Conservation (phyloP, 495 filamentous ascomycete species). For the Podospora appendiculata region DNA sequence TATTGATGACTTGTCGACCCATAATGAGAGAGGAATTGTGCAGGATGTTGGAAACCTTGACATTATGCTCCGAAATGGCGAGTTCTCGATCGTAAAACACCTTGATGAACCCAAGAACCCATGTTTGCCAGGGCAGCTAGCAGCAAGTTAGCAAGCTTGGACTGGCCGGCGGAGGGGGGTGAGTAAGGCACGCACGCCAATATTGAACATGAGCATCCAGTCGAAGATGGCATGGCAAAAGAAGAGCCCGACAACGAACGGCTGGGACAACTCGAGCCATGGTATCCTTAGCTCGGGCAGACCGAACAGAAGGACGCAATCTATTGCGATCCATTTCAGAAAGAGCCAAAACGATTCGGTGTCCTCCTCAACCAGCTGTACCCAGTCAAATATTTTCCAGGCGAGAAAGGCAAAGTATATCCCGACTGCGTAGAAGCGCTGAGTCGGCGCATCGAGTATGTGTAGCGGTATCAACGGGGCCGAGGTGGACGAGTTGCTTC, state of each 20-base stretch:
- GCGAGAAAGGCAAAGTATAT: slow-evolving; percentile 64
- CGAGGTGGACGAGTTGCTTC: slow-evolving; percentile 16
- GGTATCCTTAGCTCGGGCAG: slow-evolving; percentile 82
- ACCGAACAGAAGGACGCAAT: slow-evolving; percentile 75
- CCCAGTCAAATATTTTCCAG: slow-evolving; percentile 82
- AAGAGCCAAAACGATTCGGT: slow-evolving; percentile 78
- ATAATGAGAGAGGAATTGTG: slow-evolving; percentile 88
- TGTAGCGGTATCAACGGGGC: slow-evolving; percentile 64
- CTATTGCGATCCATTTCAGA: slow-evolving; percentile 84
- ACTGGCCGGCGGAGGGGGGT: background rate
- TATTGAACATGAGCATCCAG: slow-evolving; percentile 84
- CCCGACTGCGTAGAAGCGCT: slow-evolving; percentile 76
- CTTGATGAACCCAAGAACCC: slow-evolving; percentile 60
- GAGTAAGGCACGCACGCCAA: slow-evolving; percentile 50
- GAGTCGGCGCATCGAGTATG: slow-evolving; percentile 77
- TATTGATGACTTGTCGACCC: slow-evolving; percentile 93
- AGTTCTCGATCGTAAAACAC: slow-evolving; percentile 83
- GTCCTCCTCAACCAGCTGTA: slow-evolving; percentile 62
- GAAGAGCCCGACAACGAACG: slow-evolving; percentile 58
- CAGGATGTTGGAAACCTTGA: slow-evolving; percentile 76
- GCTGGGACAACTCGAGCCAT: slow-evolving; percentile 84
- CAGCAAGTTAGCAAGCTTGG: slow-evolving; percentile 10
- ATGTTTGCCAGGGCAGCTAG: slow-evolving; percentile 59
- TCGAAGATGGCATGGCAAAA: slow-evolving; percentile 62
- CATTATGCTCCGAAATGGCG: slow-evolving; percentile 79